These are phyloP conservation scores for Pholiota molesta DNA, from an alignment of 768 basidiomycete genomes.

Conservation along the genomic window DNA sequence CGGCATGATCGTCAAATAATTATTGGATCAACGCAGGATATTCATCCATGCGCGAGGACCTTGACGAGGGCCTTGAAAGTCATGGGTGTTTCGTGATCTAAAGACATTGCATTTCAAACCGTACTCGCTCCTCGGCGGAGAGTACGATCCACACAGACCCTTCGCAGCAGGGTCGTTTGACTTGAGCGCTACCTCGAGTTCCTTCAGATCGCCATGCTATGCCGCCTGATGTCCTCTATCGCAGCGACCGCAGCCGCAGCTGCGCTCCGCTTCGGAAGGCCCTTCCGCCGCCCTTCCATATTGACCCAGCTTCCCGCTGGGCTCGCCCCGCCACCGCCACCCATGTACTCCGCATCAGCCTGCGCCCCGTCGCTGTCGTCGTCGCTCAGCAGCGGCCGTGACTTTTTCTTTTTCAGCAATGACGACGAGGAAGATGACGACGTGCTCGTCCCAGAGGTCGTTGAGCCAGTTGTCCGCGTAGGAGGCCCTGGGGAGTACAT, in stretches of 20 bases:
- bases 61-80: not conserved
- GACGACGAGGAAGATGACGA: conserved; percentile 24
- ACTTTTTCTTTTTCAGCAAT: conserved; percentile 54
- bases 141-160: not conserved
- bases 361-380: conserved; percentile 72
- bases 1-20: not conserved
- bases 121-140: too few relatives aligned
- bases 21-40: not conserved
- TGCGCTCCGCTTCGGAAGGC: conserved; percentile 31
- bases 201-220: conserved; percentile 67
- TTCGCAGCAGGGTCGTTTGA: not conserved
- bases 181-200: not conserved
- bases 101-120: not conserved
- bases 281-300: conserved; percentile 57
- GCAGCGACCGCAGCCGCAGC: conserved; percentile 35
- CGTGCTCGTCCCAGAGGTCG: conserved; percentile 27
- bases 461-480: conserved; percentile 30
- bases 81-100: conserved; percentile 2
- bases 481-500: conserved; percentile 36
- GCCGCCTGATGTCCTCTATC: conserved; percentile 60
- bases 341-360: conserved; percentile 66
- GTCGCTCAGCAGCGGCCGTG: conserved; percentile 47
- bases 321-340: conserved; percentile 24
- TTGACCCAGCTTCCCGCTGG: conserved; percentile 49
- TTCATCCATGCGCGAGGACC: not conserved